Evolutionary conservation across 2,329 filamentous ascomycete genomes (phyloP).

Genomic region (Cladophialophora carrionii): DNA sequence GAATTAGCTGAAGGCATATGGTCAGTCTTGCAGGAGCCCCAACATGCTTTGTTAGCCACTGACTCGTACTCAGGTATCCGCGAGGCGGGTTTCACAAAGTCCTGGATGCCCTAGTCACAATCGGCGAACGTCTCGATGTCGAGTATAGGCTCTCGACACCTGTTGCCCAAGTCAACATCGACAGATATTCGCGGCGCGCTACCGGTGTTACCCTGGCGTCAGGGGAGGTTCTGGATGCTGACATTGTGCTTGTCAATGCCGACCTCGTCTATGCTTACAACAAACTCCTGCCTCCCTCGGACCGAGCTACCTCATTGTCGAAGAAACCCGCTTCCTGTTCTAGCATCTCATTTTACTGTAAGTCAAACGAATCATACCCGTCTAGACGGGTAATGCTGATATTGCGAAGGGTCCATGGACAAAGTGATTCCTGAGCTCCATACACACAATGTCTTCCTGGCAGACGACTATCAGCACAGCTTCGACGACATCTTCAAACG

Average conservation of each 20-base stretch:
- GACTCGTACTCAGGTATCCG: constrained; percentile 37
- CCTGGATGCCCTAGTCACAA: constrained; percentile 64
- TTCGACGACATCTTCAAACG: constrained; percentile 76
- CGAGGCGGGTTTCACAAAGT: constrained; percentile 70
- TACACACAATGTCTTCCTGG: constrained; percentile 77
- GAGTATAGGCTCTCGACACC: constrained; percentile 64
- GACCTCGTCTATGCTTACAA: constrained; percentile 76
- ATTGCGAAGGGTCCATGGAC: constrained; percentile 56
- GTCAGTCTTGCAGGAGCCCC: constrained; percentile 51
- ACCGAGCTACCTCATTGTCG: constrained; percentile 47
- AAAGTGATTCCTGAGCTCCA: constrained; percentile 64
- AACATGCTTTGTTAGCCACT: neutral
- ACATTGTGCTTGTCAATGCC: constrained; percentile 71
- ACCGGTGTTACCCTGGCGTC: constrained; percentile 63
- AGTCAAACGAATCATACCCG: constrained; percentile 6
- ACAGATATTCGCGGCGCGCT: constrained; percentile 56
- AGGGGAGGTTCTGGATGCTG: constrained; percentile 63
- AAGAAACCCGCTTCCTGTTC: constrained; percentile 60
- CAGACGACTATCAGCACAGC: constrained; percentile 70
- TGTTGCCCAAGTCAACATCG: constrained; percentile 60
- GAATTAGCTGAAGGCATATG: constrained; percentile 76
- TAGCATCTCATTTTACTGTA: constrained; percentile 74
- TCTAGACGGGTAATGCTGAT: constrained; percentile 40
- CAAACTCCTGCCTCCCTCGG: constrained; percentile 64
- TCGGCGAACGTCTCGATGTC: constrained; percentile 66